These are phyloP conservation scores for Mycena citricolor DNA, from an alignment of 1,284 basidiomycete species.

Conservation along the genomic window DNA sequence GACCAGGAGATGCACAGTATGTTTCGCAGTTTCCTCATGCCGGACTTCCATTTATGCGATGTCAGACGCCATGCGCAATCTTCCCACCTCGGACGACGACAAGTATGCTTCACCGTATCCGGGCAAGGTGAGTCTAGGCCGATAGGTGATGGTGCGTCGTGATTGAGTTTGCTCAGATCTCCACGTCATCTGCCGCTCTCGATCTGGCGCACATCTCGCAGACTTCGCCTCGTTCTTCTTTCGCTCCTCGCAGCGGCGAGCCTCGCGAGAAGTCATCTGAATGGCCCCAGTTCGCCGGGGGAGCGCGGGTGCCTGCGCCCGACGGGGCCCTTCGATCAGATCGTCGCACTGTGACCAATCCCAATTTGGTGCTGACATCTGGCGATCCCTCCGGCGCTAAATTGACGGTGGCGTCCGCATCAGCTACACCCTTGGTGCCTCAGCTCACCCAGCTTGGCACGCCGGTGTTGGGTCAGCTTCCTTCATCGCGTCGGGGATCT, in stretches of 20 bases:
- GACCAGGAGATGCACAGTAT: constrained; percentile 89
- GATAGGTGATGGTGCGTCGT: too few relatives aligned
- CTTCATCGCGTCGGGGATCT: constrained; percentile 68
- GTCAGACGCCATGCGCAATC: constrained; percentile 85
- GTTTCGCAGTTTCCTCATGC: constrained; percentile 32
- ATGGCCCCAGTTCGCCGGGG: constrained; percentile 86
- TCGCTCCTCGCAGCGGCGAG: constrained; percentile 55
- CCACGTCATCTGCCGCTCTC: constrained; percentile 88
- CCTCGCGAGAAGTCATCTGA: constrained; percentile 79
- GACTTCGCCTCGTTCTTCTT: constrained; percentile 67
- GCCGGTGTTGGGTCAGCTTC: constrained; percentile 40
- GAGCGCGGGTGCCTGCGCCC: constrained; percentile 36
- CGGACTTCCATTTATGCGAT: constrained; percentile 21
- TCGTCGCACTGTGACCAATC: constrained; percentile 70
- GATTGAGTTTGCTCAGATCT: constrained; percentile 64
- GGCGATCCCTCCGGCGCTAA: constrained; percentile 49
- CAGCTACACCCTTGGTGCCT: constrained; percentile 61
- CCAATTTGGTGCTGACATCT: constrained; percentile 58
- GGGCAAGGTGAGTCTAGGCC: constrained; percentile 64
- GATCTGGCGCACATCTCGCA: constrained; percentile 90
- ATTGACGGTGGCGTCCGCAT: constrained; percentile 51
- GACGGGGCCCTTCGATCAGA: constrained; percentile 35
- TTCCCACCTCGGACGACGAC: constrained; percentile 91
- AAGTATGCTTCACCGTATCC: constrained; percentile 69
- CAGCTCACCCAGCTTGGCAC: constrained; percentile 54